Percentiles rank a stretch among this genome's conserved stretches.
These are phyloP conservation scores for Agaricales sp. DNA, from an alignment of 1,284 basidiomycete genomes.

Conservation along the genomic window DNA sequence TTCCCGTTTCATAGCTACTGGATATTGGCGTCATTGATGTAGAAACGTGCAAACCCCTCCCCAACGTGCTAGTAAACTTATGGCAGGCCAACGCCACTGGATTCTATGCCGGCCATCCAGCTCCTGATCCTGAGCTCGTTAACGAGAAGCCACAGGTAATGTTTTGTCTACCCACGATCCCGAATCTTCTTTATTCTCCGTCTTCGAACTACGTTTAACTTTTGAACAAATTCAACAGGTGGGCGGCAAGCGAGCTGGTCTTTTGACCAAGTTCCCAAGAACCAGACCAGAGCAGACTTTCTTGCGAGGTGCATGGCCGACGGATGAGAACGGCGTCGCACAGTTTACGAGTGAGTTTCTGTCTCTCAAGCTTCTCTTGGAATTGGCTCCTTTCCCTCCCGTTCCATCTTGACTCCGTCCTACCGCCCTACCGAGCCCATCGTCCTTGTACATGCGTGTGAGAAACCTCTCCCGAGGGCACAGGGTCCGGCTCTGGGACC, in stretches of 20 bases:
- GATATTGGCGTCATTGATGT: constrained; percentile 70
- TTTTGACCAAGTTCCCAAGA: constrained; percentile 30
- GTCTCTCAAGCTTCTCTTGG: neutral
- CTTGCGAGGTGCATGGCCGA: constrained; percentile 58
- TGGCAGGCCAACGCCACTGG: constrained; percentile 55
- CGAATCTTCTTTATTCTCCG: neutral
- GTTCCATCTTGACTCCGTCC: too few species aligned
- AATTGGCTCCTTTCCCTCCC: too few species aligned
- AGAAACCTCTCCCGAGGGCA: too few species aligned
- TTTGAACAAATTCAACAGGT: constrained; percentile 17
- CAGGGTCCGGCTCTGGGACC: too few species aligned
- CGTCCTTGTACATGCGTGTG: too few species aligned
- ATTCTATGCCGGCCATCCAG: constrained; percentile 38
- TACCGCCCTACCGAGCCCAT: too few species aligned
- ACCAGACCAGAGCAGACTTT: constrained; percentile 35
- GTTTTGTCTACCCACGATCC: neutral
- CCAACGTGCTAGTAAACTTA: constrained; percentile 61
- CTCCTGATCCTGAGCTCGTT: constrained; percentile 26
- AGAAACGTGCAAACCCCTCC: constrained; percentile 59
- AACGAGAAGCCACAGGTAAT: constrained; percentile 27
- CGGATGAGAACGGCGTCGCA: constrained; percentile 54
- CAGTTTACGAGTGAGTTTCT: constrained; percentile 40
- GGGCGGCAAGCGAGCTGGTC: constrained; percentile 29
- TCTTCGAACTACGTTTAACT: neutral
- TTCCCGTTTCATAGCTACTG: constrained; percentile 25